A percentile compares a stretch with the other conserved stretches of the same genome.
phyloP scores from a whole-genome alignment of 768 basidiomycete species.

The Glaciozyma martinii region DNA sequence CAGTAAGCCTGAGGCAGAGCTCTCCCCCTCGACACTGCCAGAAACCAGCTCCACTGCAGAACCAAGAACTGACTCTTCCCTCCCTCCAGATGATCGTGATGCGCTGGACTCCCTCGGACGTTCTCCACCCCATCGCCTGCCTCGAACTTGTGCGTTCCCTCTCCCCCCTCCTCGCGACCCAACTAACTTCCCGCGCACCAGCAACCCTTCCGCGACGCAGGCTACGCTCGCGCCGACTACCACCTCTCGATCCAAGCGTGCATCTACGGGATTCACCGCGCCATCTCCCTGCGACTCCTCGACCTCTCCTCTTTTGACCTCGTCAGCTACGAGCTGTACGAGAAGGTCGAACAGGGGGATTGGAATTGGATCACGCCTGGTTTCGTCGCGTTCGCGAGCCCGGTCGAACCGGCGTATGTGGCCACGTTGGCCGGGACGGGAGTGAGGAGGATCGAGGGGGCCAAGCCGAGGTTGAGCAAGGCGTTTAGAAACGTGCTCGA shows the following conservation, averaged over 20 bases:
- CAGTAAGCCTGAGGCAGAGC: too few relatives aligned
- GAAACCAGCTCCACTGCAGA: too few relatives aligned
- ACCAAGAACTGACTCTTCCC: slow-evolving; percentile 24
- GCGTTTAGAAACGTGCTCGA: slow-evolving; percentile 85
- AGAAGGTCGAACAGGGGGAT: slow-evolving; percentile 85
- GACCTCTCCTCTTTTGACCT: slow-evolving; percentile 59
- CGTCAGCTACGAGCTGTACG: slow-evolving; percentile 86
- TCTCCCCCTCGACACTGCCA: too few relatives aligned
- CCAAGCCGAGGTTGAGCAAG: slow-evolving; percentile 49
- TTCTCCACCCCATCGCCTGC: slow-evolving; percentile 80
- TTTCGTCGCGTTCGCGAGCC: slow-evolving; percentile 44
- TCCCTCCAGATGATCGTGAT: slow-evolving; percentile 81
- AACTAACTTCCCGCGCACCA: neutral
- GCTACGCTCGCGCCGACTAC: slow-evolving; percentile 83
- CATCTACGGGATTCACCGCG: slow-evolving; percentile 79
- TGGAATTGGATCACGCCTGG: slow-evolving; percentile 72
- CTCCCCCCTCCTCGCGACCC: slow-evolving; percentile 46
- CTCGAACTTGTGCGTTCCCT: slow-evolving; percentile 39
- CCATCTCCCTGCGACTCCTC: slow-evolving; percentile 37
- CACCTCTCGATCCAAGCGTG: slow-evolving; percentile 85
- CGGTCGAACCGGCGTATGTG: slow-evolving; percentile 53
- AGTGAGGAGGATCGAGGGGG: neutral
- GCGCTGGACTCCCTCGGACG: slow-evolving; percentile 81
- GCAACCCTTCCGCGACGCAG: slow-evolving; percentile 74
- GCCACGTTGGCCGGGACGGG: slow-evolving; percentile 1